Percentiles rank a stretch among this genome's conserved stretches.
Conservation (phyloP, 768 basidiomycete species). For the Lactarius akahatsu region DNA sequence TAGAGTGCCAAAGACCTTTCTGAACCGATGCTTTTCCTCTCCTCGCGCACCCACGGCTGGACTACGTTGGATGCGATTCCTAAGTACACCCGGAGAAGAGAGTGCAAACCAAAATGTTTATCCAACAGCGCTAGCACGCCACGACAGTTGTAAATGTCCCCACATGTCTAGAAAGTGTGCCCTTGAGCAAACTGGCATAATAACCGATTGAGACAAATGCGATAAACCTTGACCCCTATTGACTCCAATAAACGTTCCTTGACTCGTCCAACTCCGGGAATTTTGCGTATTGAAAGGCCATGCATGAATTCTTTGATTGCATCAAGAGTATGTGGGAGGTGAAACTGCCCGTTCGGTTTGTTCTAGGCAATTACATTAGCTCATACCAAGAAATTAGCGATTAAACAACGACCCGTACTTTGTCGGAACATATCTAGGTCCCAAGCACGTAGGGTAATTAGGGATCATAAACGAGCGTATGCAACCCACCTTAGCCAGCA, state of each 20-base stretch:
- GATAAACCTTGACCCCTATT: slow-evolving; percentile 74
- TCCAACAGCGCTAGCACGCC: slow-evolving; percentile 78
- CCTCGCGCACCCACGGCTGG: slow-evolving; percentile 70
- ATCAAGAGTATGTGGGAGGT: slow-evolving; percentile 61
- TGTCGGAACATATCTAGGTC: slow-evolving; percentile 86
- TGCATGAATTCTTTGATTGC: slow-evolving; percentile 75
- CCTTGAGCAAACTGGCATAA: neutral
- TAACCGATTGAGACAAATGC: neutral
- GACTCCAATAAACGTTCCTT: slow-evolving; percentile 85
- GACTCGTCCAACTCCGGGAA: slow-evolving; percentile 89
- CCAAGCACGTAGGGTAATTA: neutral
- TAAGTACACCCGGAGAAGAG: slow-evolving; percentile 75
- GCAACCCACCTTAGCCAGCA: slow-evolving; percentile 80
- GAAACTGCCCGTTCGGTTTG: slow-evolving; percentile 92
- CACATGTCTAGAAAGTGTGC: slow-evolving; percentile 62
- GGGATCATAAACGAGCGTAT: neutral
- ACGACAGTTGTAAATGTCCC: slow-evolving; percentile 80
- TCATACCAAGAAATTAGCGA: neutral
- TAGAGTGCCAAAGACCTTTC: slow-evolving; percentile 58
- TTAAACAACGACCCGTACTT: slow-evolving; percentile 41
- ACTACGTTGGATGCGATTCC: slow-evolving; percentile 87
- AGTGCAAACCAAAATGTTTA: slow-evolving; percentile 77
- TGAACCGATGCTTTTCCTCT: slow-evolving; percentile 88
- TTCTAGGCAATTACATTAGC: slow-evolving; percentile 48
- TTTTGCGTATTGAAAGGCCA: slow-evolving; percentile 78